phyloP scores from a whole-genome alignment of 805 yeast species.

The Hyphopichia homilentoma region DNA sequence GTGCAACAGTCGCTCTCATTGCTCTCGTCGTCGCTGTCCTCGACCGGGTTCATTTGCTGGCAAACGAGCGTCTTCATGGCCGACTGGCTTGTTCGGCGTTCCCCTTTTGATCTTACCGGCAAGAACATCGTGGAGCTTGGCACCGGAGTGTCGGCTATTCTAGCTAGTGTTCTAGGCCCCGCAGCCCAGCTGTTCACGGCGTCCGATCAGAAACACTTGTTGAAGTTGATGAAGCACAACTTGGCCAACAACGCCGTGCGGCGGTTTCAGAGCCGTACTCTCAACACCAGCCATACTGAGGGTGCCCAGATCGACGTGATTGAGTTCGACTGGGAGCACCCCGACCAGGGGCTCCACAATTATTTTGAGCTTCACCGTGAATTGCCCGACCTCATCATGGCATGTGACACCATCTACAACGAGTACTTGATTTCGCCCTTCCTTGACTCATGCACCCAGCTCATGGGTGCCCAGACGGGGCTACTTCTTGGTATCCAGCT shows the following conservation, averaged over 20 bases:
- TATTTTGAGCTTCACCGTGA: constrained; percentile 7
- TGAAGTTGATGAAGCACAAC: constrained; percentile 48
- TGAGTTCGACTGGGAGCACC: constrained; percentile 61
- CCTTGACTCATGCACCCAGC: constrained; percentile 35
- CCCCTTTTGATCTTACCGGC: constrained; percentile 14
- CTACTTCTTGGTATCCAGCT: constrained; percentile 49
- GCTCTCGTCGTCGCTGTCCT: constrained; percentile 32
- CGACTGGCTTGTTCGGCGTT: constrained; percentile 62
- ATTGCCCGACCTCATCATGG: constrained; percentile 47
- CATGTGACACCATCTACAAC: constrained; percentile 66
- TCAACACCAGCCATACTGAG: not conserved
- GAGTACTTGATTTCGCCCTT: constrained; percentile 53
- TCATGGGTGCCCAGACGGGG: constrained; percentile 34
- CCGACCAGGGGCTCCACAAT: constrained; percentile 29
- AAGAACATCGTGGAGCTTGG: constrained; percentile 53
- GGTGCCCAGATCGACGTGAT: constrained; percentile 37
- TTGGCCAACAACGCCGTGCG: constrained; percentile 33
- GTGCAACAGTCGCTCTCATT: constrained; percentile 32
- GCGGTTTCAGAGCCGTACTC: constrained; percentile 2
- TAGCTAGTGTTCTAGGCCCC: constrained; percentile 38
- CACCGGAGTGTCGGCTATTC: constrained; percentile 55
- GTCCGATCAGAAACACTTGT: constrained; percentile 54
- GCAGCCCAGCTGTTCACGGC: constrained; percentile 41
- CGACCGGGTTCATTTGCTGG: constrained; percentile 68
- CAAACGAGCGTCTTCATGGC: constrained; percentile 43